Conservation (phyloP, 2,329 filamentous ascomycete genomes). For the Aspergillus sp. region DNA sequence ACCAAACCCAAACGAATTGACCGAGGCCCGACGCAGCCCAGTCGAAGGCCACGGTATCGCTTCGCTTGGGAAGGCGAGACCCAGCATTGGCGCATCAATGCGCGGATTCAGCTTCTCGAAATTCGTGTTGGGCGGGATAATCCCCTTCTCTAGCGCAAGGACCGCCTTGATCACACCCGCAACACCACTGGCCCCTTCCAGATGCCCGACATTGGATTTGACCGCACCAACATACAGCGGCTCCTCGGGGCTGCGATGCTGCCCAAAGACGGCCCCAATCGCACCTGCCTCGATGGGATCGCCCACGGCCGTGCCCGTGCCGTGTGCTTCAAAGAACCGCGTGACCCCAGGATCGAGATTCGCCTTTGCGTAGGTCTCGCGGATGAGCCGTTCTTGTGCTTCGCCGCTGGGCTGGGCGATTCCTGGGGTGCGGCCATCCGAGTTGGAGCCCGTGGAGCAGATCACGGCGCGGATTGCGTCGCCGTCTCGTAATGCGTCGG, state of each 20-base stretch:
- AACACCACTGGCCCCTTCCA: conserved; percentile 43
- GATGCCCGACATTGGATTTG: conserved; percentile 26
- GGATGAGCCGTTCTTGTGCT: not conserved
- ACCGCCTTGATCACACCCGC: conserved; percentile 48
- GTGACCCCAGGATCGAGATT: conserved; percentile 26
- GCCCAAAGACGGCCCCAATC: conserved; percentile 17
- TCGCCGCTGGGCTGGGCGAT: not conserved
- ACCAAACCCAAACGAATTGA: conserved; percentile 19
- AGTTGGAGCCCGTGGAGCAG: too few relatives aligned
- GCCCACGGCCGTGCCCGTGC: conserved; percentile 42
- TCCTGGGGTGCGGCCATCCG: conserved; percentile 5
- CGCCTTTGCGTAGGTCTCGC: not conserved
- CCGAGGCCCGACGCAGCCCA: not conserved
- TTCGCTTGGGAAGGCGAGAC: too few relatives aligned
- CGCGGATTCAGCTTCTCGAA: conserved; percentile 24
- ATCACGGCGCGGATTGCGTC: too few relatives aligned
- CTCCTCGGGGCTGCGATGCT: not conserved
- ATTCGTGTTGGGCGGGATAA: conserved; percentile 46
- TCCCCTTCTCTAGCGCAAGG: conserved; percentile 48
- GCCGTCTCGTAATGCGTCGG: too few relatives aligned
- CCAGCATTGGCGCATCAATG: too few relatives aligned
- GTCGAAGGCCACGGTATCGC: too few relatives aligned
- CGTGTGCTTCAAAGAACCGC: conserved; percentile 46
- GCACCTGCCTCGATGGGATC: conserved; percentile 27
- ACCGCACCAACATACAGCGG: conserved; percentile 10